Evolutionary conservation across 2,329 filamentous ascomycete genomes (phyloP), one percentile per base, ranked within the genome.

Genomic region (Huntiella bhutanensis): DNA sequence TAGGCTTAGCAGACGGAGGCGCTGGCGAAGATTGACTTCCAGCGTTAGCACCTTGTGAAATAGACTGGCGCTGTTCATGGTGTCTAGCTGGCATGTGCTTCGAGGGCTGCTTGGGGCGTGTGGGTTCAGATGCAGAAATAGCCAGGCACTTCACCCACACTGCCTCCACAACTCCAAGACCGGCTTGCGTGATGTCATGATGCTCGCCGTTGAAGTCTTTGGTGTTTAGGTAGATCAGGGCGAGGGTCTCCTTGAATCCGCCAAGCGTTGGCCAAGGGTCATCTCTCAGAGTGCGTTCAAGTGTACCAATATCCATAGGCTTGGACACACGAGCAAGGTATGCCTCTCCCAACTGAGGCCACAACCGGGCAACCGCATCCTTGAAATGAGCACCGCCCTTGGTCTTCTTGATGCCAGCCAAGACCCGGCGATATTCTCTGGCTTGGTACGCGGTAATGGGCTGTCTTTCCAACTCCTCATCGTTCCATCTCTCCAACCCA

Each of bases 331-430:
- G 77, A 33, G 80, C 67, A 1, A 73, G 65, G 52, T 81, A 82
- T 52, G 85, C 82, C 2, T 75, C 77, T 46, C 83, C 85, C 36
- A 96, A 75, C 22, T 66, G 68, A 36, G 94, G 71, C 61, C 81
- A 83, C 17, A 88, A 65, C 35, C 71, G 73, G 58, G 83, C 72
- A 5, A 96, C 91, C 0, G 91, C 80, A 37, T 77, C 71, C 52
- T 75, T 71, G 64, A 94, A 96, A 46, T 80, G 73, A 5, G 64
- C 63, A 2, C 88, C 83, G 50, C 79, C 75, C 58, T 88, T 85
- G 41, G 84, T 87, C 62, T 93, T 91, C 65, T 92, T 93, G 48
- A 88, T 69, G 45, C 80, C 77, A 32, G 76, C 79, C 44, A 88
- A 64, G 32, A 78, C 69, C 51, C 76, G 74, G 33, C 78, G 63